These are phyloP conservation scores for Aspergillus eucalypticola DNA, from an alignment of 2,329 filamentous ascomycete genomes.

Conservation along the genomic window DNA sequence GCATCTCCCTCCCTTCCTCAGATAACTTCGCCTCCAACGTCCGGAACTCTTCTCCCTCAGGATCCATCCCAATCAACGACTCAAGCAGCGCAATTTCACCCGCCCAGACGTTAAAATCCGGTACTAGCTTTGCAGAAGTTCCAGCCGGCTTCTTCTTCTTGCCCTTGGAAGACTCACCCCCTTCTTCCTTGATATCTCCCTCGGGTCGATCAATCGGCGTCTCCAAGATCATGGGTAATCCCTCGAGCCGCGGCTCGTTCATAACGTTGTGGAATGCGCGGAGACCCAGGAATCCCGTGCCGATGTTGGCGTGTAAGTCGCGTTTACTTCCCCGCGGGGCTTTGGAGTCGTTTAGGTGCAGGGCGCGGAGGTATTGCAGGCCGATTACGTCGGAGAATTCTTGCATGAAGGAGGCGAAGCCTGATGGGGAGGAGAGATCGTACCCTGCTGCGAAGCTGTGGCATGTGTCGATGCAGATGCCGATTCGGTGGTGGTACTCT, in stretches of 20 bases:
- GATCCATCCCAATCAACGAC: constrained; percentile 79
- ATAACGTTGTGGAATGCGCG: constrained; percentile 88
- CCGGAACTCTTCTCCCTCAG: constrained; percentile 71
- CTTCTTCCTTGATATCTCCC: constrained; percentile 3
- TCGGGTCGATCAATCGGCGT: constrained; percentile 79
- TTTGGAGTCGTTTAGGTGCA: constrained; percentile 96
- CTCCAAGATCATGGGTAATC: constrained; percentile 88
- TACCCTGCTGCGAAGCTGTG: constrained; percentile 95
- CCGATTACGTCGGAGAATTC: constrained; percentile 79
- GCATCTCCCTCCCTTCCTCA: constrained; percentile 67
- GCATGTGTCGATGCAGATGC: constrained; percentile 95
- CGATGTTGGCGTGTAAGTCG: constrained; percentile 94
- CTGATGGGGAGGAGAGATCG: constrained; percentile 74
- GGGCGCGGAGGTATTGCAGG: constrained; percentile 73
- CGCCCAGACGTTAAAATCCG: constrained; percentile 85
- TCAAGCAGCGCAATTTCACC: constrained; percentile 94
- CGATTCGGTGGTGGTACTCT: constrained; percentile 80
- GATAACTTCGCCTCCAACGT: constrained; percentile 65
- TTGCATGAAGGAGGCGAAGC: constrained; percentile 71
- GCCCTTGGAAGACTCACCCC: constrained; percentile 22
- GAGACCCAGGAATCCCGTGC: constrained; percentile 88
- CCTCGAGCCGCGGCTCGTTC: constrained; percentile 74
- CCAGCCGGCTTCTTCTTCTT: constrained; percentile 26
- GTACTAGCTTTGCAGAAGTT: constrained; percentile 48
- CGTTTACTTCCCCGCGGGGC: constrained; percentile 78